Percentiles rank a stretch among this genome's conserved stretches.
Evolutionary conservation across 2,329 filamentous ascomycete species (phyloP).

Genomic region (Beauveria brongniartii): DNA sequence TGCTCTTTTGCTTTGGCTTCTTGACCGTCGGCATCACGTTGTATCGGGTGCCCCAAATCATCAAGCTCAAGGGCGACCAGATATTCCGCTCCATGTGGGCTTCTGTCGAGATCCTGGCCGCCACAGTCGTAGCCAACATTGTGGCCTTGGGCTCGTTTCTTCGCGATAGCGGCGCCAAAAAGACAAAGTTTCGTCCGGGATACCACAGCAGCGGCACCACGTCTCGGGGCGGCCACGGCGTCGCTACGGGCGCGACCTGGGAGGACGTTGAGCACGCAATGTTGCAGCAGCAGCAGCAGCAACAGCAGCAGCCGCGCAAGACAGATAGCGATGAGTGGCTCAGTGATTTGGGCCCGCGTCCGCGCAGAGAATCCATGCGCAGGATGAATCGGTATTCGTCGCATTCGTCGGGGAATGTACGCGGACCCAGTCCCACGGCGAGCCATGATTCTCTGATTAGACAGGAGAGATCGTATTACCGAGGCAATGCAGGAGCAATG

Average conservation of each 20-base stretch:
- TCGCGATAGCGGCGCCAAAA: conserved; percentile 78
- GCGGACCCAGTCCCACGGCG: conserved; percentile 8
- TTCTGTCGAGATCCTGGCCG: conserved; percentile 78
- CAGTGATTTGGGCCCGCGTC: not conserved
- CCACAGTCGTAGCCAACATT: conserved; percentile 74
- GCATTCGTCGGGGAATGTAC: not conserved
- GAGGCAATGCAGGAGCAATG: not conserved
- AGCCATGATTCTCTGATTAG: conserved; percentile 10
- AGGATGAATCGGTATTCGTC: conserved; percentile 6
- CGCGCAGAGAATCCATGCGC: not conserved
- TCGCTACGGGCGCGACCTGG: conserved; percentile 17
- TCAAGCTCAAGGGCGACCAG: conserved; percentile 60
- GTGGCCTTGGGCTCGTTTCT: conserved; percentile 85
- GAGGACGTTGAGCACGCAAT: conserved; percentile 19
- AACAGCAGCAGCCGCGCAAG: not conserved
- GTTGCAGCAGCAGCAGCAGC: not conserved
- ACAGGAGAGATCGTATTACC: conserved; percentile 1
- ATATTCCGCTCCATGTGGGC: conserved; percentile 79
- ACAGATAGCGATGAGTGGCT: conserved; percentile 12
- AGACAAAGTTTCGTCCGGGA: conserved; percentile 64
- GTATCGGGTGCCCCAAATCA: conserved; percentile 67
- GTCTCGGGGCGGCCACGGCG: conserved; percentile 16
- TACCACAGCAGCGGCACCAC: conserved; percentile 24
- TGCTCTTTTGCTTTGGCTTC: conserved; percentile 72
- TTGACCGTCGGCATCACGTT: conserved; percentile 68